A percentile compares a stretch with the other conserved stretches of the same genome.
These are phyloP conservation scores for Voacanga thouarsii DNA, from an alignment of 257 asterid genomes.

Conservation along the genomic window DNA sequence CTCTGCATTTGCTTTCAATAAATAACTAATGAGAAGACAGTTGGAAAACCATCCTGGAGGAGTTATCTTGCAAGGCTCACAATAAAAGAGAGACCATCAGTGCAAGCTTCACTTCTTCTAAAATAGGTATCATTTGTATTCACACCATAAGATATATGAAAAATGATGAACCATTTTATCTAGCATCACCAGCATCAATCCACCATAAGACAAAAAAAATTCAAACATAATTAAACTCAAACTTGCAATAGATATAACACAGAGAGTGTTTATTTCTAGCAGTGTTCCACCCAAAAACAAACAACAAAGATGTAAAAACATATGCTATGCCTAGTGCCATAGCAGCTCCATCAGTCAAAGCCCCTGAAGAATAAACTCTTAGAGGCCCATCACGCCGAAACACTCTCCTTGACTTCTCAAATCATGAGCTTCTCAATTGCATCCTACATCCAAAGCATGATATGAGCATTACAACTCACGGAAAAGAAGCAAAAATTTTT, in stretches of 20 bases:
- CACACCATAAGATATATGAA: background rate
- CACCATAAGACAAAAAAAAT: background rate
- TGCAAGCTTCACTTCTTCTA: background rate
- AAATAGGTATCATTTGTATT: background rate
- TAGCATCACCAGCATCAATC: background rate
- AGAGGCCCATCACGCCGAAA: slow-evolving; percentile 31
- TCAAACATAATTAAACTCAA: background rate
- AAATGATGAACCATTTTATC: too few relatives aligned
- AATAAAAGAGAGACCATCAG: background rate
- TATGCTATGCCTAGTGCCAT: background rate
- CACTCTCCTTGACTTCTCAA: slow-evolving; percentile 5
- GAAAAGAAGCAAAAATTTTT: background rate
- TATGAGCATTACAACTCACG: background rate
- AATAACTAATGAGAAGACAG: too few relatives aligned
- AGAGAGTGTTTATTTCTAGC: background rate
- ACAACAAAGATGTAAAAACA: background rate
- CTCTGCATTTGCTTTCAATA: too few relatives aligned
- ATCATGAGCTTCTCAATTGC: slow-evolving; percentile 36
- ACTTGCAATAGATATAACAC: background rate
- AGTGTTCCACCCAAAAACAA: background rate
- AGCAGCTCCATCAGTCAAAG: slow-evolving; percentile 12
- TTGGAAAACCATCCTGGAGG: too few relatives aligned
- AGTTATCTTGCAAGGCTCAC: background rate
- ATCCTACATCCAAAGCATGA: slow-evolving; percentile 16
- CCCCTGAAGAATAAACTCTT: background rate